Base-by-base conservation (phyloP, 371 early-diverging fungal species). In the Fennellomyces sp. region DNA sequence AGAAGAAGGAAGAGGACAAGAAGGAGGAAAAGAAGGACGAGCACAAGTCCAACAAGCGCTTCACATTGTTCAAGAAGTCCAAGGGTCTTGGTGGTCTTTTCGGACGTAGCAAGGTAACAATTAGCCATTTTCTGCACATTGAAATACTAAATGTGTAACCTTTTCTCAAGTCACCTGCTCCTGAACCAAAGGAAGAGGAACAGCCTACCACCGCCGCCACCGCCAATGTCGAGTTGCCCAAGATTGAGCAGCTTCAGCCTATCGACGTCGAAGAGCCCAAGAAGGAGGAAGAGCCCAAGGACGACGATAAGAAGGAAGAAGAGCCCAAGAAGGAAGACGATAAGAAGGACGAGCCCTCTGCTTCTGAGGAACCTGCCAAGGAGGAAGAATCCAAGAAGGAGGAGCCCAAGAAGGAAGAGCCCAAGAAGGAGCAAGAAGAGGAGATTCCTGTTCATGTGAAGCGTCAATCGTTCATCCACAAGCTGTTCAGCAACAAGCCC, bases 71-170 rank as follows among this genome's bases (percentile, higher is more conserved):
- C 39, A 49, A 58, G 50, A 62, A 62, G 29, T 28, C 39, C n/a
- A 56, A 56, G 33, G 51, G 52, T 26, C 52, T 62, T 26, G 55
- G 35, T 52, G 61, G 61, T 13, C 52, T 62, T 21, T 58, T 58
- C 50, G 50, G 35, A 49, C 58, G 48, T 19, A 27, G 31, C 38
- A 58, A 58, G 58, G 49, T 58, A 35, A 38, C 5, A 1, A 41
- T 41, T n/a, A 0, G 6, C 8, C 41, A 41, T 8, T 19, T n/a
- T 41, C 21, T n/a, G n/a, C n/a, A 36, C n/a, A 36, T 8, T 15
- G 36, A 36, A 36, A 11, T 36, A 49, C 27, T 25, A 11, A 8
- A 25, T 49, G 8, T 49, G 19, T 23, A 26, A 15, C 27, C 19
- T 49, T 5, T 23, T 35, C 6, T 38, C 5, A 19, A 33, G 27